Conservation (phyloP, 1,284 basidiomycete species). For the Pascua guehoae region DNA sequence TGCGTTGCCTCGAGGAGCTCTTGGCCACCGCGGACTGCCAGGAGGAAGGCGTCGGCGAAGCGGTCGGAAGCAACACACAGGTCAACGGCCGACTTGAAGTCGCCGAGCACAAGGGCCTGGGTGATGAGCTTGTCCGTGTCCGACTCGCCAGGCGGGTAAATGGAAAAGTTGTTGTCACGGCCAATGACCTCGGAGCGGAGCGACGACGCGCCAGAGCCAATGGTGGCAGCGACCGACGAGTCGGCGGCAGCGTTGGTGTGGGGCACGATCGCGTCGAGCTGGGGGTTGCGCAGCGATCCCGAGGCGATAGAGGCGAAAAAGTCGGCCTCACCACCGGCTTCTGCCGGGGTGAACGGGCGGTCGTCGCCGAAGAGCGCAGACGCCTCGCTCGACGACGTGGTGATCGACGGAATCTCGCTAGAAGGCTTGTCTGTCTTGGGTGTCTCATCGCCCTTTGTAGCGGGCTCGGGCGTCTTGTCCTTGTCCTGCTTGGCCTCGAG, state of each 20-base stretch:
- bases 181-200: conserved; percentile 65
- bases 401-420: neutral
- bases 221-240: conserved; percentile 84
- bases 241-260: conserved; percentile 74
- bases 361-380: conserved; percentile 59
- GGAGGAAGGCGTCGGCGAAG: conserved; percentile 89
- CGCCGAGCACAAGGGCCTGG: conserved; percentile 87
- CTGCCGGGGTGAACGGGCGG: conserved; percentile 45
- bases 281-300: conserved; percentile 55
- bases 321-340: conserved; percentile 63
- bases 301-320: conserved; percentile 78
- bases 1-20: conserved; percentile 88
- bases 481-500: conserved; percentile 45
- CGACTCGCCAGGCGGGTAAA: conserved; percentile 83
- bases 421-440: conserved; percentile 69
- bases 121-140: conserved; percentile 87
- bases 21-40: conserved; percentile 85
- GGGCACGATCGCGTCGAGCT: conserved; percentile 64
- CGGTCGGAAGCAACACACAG: conserved; percentile 85
- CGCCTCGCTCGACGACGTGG: conserved; percentile 1
- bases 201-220: conserved; percentile 81
- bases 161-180: conserved; percentile 72
- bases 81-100: conserved; percentile 88
- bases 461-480: conserved; percentile 40
- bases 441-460: conserved; percentile 53